Conservation (phyloP, 2,329 filamentous ascomycete genomes). For the Alternaria burnsii region DNA sequence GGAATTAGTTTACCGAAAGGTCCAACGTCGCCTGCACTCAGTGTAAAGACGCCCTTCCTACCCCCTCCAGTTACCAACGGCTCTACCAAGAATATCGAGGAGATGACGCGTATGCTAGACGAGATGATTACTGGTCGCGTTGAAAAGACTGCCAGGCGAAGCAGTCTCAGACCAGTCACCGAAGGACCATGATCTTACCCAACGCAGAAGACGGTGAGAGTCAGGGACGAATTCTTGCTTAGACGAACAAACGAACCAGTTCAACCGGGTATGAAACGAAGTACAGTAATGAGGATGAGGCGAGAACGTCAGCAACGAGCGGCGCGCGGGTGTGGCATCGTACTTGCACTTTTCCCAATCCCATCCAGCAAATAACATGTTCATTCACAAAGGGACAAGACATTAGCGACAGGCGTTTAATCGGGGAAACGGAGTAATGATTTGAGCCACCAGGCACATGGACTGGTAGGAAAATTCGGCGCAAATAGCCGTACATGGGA, state of each 20-base stretch:
- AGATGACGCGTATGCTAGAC: constrained; percentile 92
- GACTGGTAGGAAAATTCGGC: constrained; percentile 5
- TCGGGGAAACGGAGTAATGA: constrained; percentile 14
- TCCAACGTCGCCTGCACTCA: constrained; percentile 30
- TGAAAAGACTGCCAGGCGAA: constrained; percentile 63
- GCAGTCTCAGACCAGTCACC: constrained; percentile 36
- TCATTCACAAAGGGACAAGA: constrained; percentile 10
- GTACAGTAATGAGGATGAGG: constrained; percentile 37
- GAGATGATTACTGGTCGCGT: constrained; percentile 93
- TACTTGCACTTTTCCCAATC: constrained; percentile 15
- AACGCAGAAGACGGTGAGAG: constrained; percentile 12
- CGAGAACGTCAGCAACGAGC: constrained; percentile 18
- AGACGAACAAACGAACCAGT: constrained; percentile 11
- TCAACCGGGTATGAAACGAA: constrained; percentile 18
- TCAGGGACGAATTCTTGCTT: constrained; percentile 12
- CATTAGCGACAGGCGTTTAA: constrained; percentile 29
- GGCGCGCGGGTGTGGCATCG: constrained; percentile 9
- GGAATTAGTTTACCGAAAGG: constrained; percentile 41
- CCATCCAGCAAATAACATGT: constrained; percentile 10
- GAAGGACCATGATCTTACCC: constrained; percentile 26
- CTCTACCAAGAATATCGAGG: constrained; percentile 75
- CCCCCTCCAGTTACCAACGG: constrained; percentile 31
- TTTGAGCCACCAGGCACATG: constrained; percentile 21
- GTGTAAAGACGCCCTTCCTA: constrained; percentile 19
- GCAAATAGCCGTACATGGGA: constrained; percentile 1